Evolutionary conservation across 345 rosid species (phyloP).

Genomic region (Raphanus raphanistrum): DNA sequence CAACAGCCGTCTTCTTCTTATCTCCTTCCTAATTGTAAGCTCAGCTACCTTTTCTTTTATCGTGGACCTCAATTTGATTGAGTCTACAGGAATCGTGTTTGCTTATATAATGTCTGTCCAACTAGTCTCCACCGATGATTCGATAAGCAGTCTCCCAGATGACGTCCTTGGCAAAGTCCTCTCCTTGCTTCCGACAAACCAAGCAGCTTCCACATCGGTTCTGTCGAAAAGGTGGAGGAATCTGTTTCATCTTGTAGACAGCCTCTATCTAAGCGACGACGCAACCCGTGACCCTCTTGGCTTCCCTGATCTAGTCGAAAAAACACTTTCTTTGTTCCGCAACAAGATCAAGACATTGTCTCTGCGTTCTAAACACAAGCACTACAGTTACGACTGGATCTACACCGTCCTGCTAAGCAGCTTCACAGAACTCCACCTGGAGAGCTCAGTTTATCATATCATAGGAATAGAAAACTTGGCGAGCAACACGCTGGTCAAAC

Average conservation of each 20-base stretch:
- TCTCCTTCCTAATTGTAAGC: too few relatives aligned
- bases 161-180: background rate
- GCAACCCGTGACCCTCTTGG: background rate
- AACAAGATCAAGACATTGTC: background rate
- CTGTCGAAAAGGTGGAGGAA: constrained; percentile 10
- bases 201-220: background rate
- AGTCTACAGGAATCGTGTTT: too few relatives aligned
- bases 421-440: background rate
- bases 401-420: background rate
- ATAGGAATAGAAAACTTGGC: background rate
- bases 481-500: background rate
- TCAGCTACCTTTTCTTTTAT: too few relatives aligned
- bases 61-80: too few relatives aligned
- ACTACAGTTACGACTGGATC: background rate
- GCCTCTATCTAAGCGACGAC: background rate
- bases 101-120: too few relatives aligned
- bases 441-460: background rate
- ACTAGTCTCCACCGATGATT: background rate
- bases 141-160: background rate
- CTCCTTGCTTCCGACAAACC: constrained; percentile 5
- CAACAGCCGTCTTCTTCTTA: too few relatives aligned
- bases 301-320: background rate
- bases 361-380: background rate
- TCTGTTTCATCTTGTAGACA: background rate
- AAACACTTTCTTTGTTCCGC: background rate